Evolutionary conservation across 768 basidiomycete genomes (phyloP), one percentile per base, ranked within the genome.

Genomic region (Termitomyces sp.): DNA sequence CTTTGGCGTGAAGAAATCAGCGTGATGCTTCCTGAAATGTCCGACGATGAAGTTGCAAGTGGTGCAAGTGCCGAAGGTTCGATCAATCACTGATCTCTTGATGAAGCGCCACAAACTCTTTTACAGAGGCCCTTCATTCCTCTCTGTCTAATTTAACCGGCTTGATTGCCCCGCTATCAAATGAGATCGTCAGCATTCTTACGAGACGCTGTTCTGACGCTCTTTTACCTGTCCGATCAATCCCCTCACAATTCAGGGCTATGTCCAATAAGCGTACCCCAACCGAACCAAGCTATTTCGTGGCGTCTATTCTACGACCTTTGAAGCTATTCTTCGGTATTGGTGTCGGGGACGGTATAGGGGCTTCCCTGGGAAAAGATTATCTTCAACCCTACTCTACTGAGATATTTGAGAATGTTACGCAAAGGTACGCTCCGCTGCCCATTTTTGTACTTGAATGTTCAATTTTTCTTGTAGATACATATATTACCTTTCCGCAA

Each of bases 221-320:
- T 8, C 80, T 98, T 44, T 81, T 87, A 31, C 85, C 89, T 14
- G 90, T 98, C 56, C 82, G 91, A 48, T 88, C 90, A 0, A 90
- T 98, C 65, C 92, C 93, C 1, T 87, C 89, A 0, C 94, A 98
- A 64, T 91, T 95, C 63, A 81, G 95, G 52, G 91, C 91, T 15
- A 86, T 87, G 85, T 81, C 88, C 51, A 84, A 81, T 69, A 86
- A 86, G 67, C 82, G 83, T 4, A 72, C 76, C 59, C 86, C 91
- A 1, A 81, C 78, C 14, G 90, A 90, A 65, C 84, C 93, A 23
- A 97, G 94, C 65, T 87, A 91, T 67, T 98, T 96, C 64, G 83
- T 98, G 3, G 73, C 83, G 1, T 78, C 82, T 35, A 86, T 98
- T 56, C 75, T 98, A 35, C 86, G 86, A 30, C 92, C 97, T 0